These are phyloP conservation scores for Exophiala lecanii-corni DNA, from an alignment of 2,329 filamentous ascomycete species.

Conservation along the genomic window DNA sequence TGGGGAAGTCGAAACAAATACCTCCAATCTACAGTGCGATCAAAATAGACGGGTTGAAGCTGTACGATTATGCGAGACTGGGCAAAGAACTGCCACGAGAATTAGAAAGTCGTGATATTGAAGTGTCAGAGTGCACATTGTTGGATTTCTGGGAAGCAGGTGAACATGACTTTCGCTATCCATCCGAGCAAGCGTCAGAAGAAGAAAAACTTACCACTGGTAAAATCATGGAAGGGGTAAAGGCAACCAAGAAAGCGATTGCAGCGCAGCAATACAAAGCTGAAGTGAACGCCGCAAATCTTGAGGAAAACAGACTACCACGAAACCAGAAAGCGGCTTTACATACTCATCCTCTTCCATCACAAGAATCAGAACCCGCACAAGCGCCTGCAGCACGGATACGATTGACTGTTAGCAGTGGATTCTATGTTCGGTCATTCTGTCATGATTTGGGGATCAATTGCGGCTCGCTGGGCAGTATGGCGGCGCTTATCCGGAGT, in stretches of 20 bases:
- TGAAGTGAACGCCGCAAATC: constrained; percentile 20
- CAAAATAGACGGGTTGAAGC: constrained; percentile 85
- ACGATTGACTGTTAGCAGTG: constrained; percentile 87
- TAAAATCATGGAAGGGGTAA: constrained; percentile 50
- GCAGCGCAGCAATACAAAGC: not conserved
- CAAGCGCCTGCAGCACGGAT: constrained; percentile 69
- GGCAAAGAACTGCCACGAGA: constrained; percentile 81
- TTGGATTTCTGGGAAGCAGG: constrained; percentile 81
- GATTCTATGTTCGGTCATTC: constrained; percentile 93
- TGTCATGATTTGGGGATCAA: constrained; percentile 86
- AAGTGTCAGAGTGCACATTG: constrained; percentile 71
- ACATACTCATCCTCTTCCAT: constrained; percentile 24
- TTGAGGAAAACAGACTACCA: constrained; percentile 18
- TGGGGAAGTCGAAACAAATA: constrained; percentile 80
- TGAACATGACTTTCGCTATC: constrained; percentile 73
- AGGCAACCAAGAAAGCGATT: constrained; percentile 15
- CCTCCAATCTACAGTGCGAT: constrained; percentile 91
- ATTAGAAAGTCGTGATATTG: constrained; percentile 74
- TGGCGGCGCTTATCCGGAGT: constrained; percentile 76
- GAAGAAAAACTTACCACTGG: constrained; percentile 73
- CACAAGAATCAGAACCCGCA: constrained; percentile 16
- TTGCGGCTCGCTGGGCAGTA: constrained; percentile 74
- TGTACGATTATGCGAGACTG: constrained; percentile 93
- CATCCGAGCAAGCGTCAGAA: constrained; percentile 68
- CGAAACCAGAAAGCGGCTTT: constrained; percentile 24